These are phyloP conservation scores for Aureobasidium mangrovei DNA, from an alignment of 2,329 filamentous ascomycete genomes.

Conservation along the genomic window DNA sequence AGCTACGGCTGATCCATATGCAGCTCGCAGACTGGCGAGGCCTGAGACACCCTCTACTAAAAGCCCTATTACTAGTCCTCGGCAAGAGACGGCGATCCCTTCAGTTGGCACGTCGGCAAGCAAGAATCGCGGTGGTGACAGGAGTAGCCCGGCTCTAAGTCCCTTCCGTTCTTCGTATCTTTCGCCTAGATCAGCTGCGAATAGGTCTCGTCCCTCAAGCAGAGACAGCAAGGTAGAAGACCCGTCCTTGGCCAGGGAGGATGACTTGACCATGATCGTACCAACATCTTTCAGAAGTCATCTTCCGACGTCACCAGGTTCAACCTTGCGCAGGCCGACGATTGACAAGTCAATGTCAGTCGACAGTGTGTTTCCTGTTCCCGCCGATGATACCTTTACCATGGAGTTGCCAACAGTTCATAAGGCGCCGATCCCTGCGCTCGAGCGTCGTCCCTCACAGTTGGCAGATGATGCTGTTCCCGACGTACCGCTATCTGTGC, in stretches of 20 bases:
- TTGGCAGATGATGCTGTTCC: neutral
- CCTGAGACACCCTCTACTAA: slow-evolving; percentile 39
- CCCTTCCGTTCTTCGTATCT: slow-evolving; percentile 12
- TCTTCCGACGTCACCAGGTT: slow-evolving; percentile 19
- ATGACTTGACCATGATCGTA: slow-evolving; percentile 41
- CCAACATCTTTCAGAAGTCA: slow-evolving; percentile 27
- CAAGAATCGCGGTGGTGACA: slow-evolving; percentile 10
- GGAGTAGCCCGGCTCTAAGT: slow-evolving; percentile 15
- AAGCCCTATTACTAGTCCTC: slow-evolving; percentile 38
- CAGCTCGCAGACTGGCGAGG: slow-evolving; percentile 27
- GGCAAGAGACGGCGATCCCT: slow-evolving; percentile 26
- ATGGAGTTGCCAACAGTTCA: slow-evolving; percentile 40
- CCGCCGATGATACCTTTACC: slow-evolving; percentile 40
- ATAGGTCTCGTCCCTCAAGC: slow-evolving; percentile 24
- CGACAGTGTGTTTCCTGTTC: slow-evolving; percentile 30
- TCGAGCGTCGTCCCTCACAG: slow-evolving; percentile 4
- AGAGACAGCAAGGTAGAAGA: slow-evolving; percentile 23
- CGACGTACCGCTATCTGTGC: neutral
- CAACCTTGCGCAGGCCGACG: slow-evolving; percentile 25
- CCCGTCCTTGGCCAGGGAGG: slow-evolving; percentile 26
- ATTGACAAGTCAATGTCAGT: slow-evolving; percentile 32
- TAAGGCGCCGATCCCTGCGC: slow-evolving; percentile 21
- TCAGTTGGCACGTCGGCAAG: slow-evolving; percentile 18
- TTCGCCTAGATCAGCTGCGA: slow-evolving; percentile 10
- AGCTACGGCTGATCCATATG: slow-evolving; percentile 48